A percentile compares a stretch with the other conserved stretches of the same genome.
These are phyloP conservation scores for Atractiella rhizophila DNA, from an alignment of 768 basidiomycete species.

Conservation along the genomic window DNA sequence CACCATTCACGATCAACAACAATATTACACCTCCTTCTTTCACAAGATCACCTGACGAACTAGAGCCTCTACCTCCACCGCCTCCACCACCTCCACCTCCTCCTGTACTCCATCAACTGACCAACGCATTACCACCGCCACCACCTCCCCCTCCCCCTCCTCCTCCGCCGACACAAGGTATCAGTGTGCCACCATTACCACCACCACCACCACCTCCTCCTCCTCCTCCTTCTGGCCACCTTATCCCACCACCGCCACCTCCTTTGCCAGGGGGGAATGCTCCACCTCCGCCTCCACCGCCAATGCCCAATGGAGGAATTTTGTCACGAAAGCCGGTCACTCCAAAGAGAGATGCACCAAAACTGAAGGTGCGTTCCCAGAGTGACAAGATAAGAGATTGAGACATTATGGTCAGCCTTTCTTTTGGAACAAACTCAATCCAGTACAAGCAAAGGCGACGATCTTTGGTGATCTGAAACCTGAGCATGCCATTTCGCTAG, in stretches of 20 bases:
- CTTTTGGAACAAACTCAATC: constrained; percentile 65
- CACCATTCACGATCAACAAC: no score
- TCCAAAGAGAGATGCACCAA: not conserved
- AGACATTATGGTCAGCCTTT: constrained; percentile 31
- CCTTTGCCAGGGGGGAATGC: constrained; percentile 11
- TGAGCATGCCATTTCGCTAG: constrained; percentile 24
- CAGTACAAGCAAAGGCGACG: constrained; percentile 26
- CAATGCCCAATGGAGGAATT: not conserved
- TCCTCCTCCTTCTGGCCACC: constrained; percentile 7
- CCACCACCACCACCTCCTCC: constrained; percentile 16
- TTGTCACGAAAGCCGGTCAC: not conserved
- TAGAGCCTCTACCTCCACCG: no score
- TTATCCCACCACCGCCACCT: not conserved
- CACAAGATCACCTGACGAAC: no score
- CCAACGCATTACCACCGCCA: no score
- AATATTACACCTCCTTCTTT: no score
- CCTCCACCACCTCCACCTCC: no score
- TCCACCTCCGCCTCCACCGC: constrained; percentile 19
- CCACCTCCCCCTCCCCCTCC: constrained; percentile 16
- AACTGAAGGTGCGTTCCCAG: constrained; percentile 5
- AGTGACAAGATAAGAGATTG: constrained; percentile 13
- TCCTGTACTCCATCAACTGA: no score
- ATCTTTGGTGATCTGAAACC: constrained; percentile 41
- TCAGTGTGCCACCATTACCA: not conserved
- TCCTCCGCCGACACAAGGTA: constrained; percentile 8